Percentiles rank a stretch among this genome's conserved stretches.
Conservation (phyloP, 2,329 filamentous ascomycete genomes). For the Huntiella bhutanensis region DNA sequence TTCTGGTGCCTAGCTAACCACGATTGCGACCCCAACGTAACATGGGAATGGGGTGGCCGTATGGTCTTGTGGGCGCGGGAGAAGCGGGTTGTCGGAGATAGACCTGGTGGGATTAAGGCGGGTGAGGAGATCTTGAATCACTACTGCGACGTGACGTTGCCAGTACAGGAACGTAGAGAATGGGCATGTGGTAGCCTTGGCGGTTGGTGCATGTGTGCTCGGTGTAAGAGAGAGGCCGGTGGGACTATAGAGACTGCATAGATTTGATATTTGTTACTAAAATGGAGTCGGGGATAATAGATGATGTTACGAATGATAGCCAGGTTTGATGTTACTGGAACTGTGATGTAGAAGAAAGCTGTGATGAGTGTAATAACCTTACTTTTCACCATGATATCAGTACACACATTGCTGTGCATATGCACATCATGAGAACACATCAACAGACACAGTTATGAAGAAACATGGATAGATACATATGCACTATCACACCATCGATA, state of each 20-base stretch:
- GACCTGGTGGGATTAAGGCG: slow-evolving; percentile 43
- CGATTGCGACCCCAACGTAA: slow-evolving; percentile 84
- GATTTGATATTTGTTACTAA: not conserved
- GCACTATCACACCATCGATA: no score
- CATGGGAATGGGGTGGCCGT: slow-evolving; percentile 76
- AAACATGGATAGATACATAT: no score
- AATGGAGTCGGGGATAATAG: no score
- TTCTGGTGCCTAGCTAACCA: slow-evolving; percentile 96
- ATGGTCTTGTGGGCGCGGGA: slow-evolving; percentile 52
- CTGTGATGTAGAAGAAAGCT: no score
- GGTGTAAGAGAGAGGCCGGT: slow-evolving; percentile 56
- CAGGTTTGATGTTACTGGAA: no score
- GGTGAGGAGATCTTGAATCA: slow-evolving; percentile 83
- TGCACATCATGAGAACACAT: no score
- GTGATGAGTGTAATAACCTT: no score
- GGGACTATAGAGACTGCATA: slow-evolving; percentile 1
- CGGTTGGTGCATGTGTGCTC: slow-evolving; percentile 68
- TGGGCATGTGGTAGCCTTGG: slow-evolving; percentile 80
- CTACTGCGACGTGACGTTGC: slow-evolving; percentile 73
- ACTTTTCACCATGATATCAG: no score
- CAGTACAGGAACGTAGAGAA: slow-evolving; percentile 63
- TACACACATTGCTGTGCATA: no score
- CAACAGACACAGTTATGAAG: no score
- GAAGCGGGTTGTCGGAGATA: slow-evolving; percentile 32
- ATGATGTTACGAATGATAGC: no score